Conservation (phyloP, 345 rosid species). For the Pistacia vera region DNA sequence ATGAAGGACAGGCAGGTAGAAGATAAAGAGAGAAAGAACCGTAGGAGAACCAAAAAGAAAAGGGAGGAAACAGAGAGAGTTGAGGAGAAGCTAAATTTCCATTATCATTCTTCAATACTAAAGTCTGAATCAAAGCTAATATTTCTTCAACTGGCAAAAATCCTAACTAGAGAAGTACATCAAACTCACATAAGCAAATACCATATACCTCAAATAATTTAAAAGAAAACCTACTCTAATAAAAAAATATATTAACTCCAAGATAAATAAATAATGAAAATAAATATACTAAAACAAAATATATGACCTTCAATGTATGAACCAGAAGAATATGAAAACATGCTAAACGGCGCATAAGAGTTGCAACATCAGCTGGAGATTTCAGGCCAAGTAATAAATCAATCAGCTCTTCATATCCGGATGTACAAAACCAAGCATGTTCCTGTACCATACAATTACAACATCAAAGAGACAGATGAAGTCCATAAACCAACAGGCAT, state of each 20-base stretch:
- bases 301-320: constrained; percentile 67
- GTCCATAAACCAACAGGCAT: constrained; percentile 5
- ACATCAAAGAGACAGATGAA: too few relatives aligned
- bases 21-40: too few relatives aligned
- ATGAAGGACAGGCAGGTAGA: too few relatives aligned
- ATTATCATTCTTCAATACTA: too few relatives aligned
- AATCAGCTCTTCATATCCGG: constrained; percentile 64
- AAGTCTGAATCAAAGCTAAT: too few relatives aligned
- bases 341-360: constrained; percentile 70
- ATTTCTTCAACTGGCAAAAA: too few relatives aligned
- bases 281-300: background rate
- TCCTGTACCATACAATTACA: constrained; percentile 53
- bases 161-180: too few relatives aligned
- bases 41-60: too few relatives aligned
- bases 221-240: background rate
- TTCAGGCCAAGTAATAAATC: constrained; percentile 66
- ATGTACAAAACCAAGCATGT: constrained; percentile 73
- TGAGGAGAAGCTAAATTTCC: too few relatives aligned
- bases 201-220: background rate
- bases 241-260: background rate
- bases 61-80: too few relatives aligned
- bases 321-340: constrained; percentile 71
- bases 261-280: background rate
- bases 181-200: too few relatives aligned
- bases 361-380: constrained; percentile 48